Evolutionary conservation across 139 green algal genomes (phyloP).

Genomic region (Auxenochlorella protothecoides): DNA sequence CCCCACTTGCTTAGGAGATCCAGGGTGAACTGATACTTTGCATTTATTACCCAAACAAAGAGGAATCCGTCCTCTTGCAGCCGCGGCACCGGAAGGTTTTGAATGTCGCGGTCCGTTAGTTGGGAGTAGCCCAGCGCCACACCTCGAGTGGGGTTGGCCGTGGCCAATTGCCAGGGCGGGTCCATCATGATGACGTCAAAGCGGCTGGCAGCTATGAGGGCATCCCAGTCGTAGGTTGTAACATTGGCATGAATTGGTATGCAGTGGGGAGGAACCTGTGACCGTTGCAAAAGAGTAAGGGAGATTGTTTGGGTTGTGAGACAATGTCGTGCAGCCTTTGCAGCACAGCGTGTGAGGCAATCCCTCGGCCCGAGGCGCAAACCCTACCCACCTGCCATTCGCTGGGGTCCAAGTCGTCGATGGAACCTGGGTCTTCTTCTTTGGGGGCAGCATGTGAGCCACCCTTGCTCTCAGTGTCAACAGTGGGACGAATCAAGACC

Average conservation of each 20-base stretch:
- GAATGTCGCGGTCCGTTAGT: constrained; percentile 73
- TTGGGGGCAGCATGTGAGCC: no score
- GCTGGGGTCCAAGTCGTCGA: constrained; percentile 64
- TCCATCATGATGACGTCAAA: constrained; percentile 91
- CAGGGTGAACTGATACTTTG: constrained; percentile 83
- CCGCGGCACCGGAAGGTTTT: constrained; percentile 57
- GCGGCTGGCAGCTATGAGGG: constrained; percentile 26
- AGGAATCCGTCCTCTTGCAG: constrained; percentile 73
- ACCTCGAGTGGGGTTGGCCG: constrained; percentile 80
- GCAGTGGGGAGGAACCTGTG: constrained; percentile 71
- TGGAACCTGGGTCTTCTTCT: constrained; percentile 14
- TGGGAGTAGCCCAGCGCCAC: constrained; percentile 87
- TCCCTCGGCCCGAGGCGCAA: no score
- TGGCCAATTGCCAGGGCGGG: constrained; percentile 91
- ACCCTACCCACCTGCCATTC: constrained; percentile 54
- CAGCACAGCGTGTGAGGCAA: not conserved
- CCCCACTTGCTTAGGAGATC: constrained; percentile 85
- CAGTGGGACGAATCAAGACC: no score
- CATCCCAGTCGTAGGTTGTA: constrained; percentile 74
- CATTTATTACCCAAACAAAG: constrained; percentile 94
- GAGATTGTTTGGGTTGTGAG: not conserved
- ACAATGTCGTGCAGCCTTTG: not conserved
- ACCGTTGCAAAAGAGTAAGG: not conserved
- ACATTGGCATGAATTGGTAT: constrained; percentile 88
- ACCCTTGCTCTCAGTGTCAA: no score